Percentiles rank a stretch among this genome's conserved stretches.
phyloP scores from a whole-genome alignment of 1,139 yeast species.

The Protomyces inouyei region DNA sequence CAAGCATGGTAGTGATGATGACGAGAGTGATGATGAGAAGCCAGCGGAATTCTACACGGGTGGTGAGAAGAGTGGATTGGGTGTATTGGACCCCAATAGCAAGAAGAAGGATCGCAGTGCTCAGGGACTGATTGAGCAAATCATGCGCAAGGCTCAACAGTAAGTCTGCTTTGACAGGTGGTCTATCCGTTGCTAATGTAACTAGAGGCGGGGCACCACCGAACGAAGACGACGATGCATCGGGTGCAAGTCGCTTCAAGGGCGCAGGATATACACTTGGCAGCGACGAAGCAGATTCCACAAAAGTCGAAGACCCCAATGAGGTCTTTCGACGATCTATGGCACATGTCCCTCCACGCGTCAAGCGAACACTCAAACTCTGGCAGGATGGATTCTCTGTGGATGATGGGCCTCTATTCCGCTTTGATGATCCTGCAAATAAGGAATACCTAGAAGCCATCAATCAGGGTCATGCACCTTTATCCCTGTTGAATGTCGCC shows the following conservation, averaged over 20 bases:
- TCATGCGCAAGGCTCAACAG: constrained; percentile 54
- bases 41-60: constrained; percentile 59
- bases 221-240: constrained; percentile 40
- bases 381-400: constrained; percentile 97
- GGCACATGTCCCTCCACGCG: constrained; percentile 47
- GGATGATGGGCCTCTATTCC: constrained; percentile 77
- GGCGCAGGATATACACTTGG: constrained; percentile 87
- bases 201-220: constrained; percentile 41
- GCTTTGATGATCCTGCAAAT: constrained; percentile 89
- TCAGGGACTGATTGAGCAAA: constrained; percentile 49
- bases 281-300: constrained; percentile 47
- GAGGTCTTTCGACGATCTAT: constrained; percentile 18
- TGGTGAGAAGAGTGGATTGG: constrained; percentile 89
- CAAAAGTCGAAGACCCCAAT: constrained; percentile 38
- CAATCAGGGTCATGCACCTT: constrained; percentile 90
- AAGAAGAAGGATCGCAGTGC: constrained; percentile 29
- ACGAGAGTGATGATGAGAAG: constrained; percentile 54
- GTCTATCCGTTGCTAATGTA: constrained; percentile 35
- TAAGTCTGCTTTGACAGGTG: constrained; percentile 42
- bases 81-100: constrained; percentile 82
- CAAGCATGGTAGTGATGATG: constrained; percentile 35
- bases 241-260: constrained; percentile 40
- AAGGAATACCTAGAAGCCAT: constrained; percentile 70
- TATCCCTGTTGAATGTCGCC: constrained; percentile 71
- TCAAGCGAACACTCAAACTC: constrained; percentile 72